Evolutionary conservation across 805 yeast species (phyloP).

Genomic region (Barnettozyma wickerhamii): DNA sequence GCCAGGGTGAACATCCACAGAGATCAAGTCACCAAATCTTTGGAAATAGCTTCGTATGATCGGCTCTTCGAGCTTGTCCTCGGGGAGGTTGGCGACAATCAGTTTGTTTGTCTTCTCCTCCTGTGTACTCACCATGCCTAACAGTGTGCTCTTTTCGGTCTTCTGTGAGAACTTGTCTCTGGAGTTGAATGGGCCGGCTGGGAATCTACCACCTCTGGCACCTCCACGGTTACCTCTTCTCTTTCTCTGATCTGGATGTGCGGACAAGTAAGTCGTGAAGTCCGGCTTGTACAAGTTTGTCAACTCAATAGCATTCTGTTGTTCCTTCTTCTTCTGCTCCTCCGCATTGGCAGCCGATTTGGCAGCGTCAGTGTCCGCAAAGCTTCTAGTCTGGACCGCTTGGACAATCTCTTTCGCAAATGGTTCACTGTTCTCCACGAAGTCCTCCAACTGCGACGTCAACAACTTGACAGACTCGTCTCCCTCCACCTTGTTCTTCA

Average conservation of each 20-base stretch:
- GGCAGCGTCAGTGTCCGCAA: neutral
- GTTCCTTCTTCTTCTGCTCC: slow-evolving; percentile 5
- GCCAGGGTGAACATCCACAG: slow-evolving; percentile 26
- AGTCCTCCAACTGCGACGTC: slow-evolving; percentile 35
- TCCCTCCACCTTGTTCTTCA: slow-evolving; percentile 32
- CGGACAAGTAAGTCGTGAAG: slow-evolving; percentile 9
- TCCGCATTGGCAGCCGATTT: slow-evolving; percentile 1
- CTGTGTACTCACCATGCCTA: neutral
- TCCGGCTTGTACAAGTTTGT: slow-evolving; percentile 14
- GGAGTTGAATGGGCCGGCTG: too few species aligned
- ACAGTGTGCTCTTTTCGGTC: neutral
- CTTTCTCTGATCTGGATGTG: slow-evolving; percentile 10
- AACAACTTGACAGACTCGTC: slow-evolving; percentile 31
- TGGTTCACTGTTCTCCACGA: slow-evolving; percentile 27
- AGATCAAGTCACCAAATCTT: slow-evolving; percentile 35
- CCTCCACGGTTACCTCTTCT: neutral
- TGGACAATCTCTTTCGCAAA: slow-evolving; percentile 28
- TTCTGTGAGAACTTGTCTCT: neutral
- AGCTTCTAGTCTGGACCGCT: slow-evolving; percentile 15
- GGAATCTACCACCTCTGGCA: neutral
- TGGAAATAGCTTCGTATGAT: slow-evolving; percentile 32
- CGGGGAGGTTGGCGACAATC: slow-evolving; percentile 40
- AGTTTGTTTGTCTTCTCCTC: slow-evolving; percentile 19
- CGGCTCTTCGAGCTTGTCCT: slow-evolving; percentile 34
- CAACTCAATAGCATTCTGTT: slow-evolving; percentile 9